Base-by-base conservation (phyloP, 768 basidiomycete species). In the Auriscalpium microsporum region DNA sequence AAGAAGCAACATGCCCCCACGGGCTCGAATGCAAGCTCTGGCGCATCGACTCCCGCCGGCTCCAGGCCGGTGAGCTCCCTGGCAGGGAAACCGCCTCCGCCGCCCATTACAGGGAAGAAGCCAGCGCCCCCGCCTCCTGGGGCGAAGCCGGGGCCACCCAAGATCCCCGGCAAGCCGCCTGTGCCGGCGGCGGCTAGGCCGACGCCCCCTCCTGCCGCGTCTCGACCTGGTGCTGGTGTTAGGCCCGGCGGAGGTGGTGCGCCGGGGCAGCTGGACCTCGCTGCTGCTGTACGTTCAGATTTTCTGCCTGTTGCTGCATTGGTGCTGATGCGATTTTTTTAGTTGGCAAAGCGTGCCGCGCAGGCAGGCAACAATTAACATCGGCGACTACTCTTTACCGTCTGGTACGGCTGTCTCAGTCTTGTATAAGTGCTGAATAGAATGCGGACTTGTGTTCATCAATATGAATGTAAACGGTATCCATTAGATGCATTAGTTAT, bases 261-360 rank as follows among this genome's bases (percentile, higher is more conserved):
- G 6, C 69, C 73, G 4, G 80, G 78, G 14, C 90, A 92, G 64
- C 59, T 90, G 71, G 92, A 92, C 71, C 71, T 94, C 58, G 89
- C 92, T 56, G 90, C 91, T 59, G 86, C 81, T 49, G 88, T 94
- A 62, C 75, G 87, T 77, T 3, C 50, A 57, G 50, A 56, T 54
- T 14, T 35, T 53, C 50, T 8, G 48, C 28, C 44, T 11, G 42
- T 45, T 57, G 34, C 60, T 50, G 48, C 45, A 14, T 53, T 55
- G 23, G 21, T 52, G 45, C 55, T 59, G 21, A 58, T 17, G 9
- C 21, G 34, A 19, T 54, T 54, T 46, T 8, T 38, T 48, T n/a
- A 14, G 40, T 14, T 42, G 40, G 14, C 40, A 42, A 46, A 91
- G 89, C 69, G 91, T 54, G 88, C 88, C 19, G 88, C 76, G 67